Conservation (phyloP, 2,329 filamentous ascomycete species). For the Pseudogymnoascus verrucosus region DNA sequence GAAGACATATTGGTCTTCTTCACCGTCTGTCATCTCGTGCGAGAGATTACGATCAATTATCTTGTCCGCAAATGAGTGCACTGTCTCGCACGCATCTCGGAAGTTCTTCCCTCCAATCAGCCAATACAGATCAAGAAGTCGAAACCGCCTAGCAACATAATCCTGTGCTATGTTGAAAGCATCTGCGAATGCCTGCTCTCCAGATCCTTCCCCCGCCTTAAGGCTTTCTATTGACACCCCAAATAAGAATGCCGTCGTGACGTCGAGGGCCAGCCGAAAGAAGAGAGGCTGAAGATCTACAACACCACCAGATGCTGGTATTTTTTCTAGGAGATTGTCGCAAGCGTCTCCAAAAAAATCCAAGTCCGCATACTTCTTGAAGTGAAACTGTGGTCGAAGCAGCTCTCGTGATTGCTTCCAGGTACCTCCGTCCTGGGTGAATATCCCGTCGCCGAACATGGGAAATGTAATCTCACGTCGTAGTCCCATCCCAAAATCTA, state of each 20-base stretch:
- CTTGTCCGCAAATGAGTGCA: slow-evolving; percentile 17
- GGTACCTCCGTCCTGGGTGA: slow-evolving; percentile 27
- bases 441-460: slow-evolving; percentile 30
- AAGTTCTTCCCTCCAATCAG: slow-evolving; percentile 21
- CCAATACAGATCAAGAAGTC: slow-evolving; percentile 22
- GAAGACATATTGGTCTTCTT: slow-evolving; percentile 14
- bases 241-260: slow-evolving; percentile 49
- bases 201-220: slow-evolving; percentile 13
- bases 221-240: slow-evolving; percentile 35
- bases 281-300: slow-evolving; percentile 33
- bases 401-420: slow-evolving; percentile 28
- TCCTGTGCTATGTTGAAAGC: slow-evolving; percentile 31
- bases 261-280: slow-evolving; percentile 48
- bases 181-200: slow-evolving; percentile 25
- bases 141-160: slow-evolving; percentile 25
- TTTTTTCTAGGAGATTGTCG: slow-evolving; percentile 27
- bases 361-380: slow-evolving; percentile 28
- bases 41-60: slow-evolving; percentile 30
- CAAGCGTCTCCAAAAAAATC: slow-evolving; percentile 27
- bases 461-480: slow-evolving; percentile 21
- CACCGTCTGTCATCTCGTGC: slow-evolving; percentile 13
- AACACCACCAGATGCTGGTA: slow-evolving; percentile 1
- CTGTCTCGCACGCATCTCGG: slow-evolving; percentile 20
- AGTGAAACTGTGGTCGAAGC: slow-evolving; percentile 29
- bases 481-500: slow-evolving; percentile 25